Percentiles rank a stretch among this genome's conserved stretches.
phyloP scores from a whole-genome alignment of 768 basidiomycete genomes.

The Hydnomerulius pinastri region DNA sequence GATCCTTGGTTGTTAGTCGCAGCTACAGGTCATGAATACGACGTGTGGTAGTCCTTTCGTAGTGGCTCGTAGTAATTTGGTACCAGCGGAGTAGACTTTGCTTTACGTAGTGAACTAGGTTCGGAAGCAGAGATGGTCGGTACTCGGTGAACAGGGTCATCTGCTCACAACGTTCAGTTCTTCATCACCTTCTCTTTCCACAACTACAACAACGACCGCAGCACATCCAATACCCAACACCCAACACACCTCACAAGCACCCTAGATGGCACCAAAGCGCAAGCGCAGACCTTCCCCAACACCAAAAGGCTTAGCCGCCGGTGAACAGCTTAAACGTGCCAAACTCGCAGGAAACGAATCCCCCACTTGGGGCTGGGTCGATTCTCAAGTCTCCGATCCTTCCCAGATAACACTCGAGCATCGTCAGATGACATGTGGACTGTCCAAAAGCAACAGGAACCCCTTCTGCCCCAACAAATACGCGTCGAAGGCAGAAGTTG shows the following conservation, averaged over 20 bases:
- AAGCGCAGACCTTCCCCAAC: conserved; percentile 51
- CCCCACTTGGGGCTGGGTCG: conserved; percentile 82
- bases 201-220: conserved; percentile 1
- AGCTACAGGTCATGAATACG: background rate
- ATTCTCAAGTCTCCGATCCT: conserved; percentile 55
- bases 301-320: conserved; percentile 56
- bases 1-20: background rate
- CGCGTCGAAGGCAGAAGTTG: conserved; percentile 25
- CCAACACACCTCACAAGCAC: background rate
- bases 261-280: conserved; percentile 57
- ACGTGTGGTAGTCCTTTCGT: no score
- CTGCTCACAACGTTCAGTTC: no score
- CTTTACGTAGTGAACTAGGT: no score
- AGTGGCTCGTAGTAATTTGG: no score
- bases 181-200: conserved; percentile 6
- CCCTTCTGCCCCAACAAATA: conserved; percentile 64
- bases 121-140: no score
- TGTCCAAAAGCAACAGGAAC: conserved; percentile 51
- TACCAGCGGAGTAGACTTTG: no score
- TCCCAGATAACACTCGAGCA: conserved; percentile 70
- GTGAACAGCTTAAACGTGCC: conserved; percentile 62
- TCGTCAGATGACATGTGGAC: conserved; percentile 64
- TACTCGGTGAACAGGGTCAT: no score
- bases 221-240: conserved; percentile 1
- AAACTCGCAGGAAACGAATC: conserved; percentile 47